These are phyloP conservation scores for Gracilaria domingensis DNA, from an alignment of 23 red algal species.

Conservation along the genomic window DNA sequence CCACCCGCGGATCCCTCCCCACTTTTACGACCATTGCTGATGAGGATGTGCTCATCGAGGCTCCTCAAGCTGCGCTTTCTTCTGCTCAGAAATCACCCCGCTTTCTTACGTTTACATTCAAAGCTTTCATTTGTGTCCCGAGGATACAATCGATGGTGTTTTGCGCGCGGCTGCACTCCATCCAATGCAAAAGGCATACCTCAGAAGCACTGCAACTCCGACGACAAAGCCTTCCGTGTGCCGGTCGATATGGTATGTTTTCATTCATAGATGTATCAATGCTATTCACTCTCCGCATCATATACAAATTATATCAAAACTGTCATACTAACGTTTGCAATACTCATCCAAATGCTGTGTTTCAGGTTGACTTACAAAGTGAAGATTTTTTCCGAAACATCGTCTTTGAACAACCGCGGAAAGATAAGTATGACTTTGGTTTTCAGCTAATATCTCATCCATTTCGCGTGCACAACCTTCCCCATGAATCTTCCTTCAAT, in stretches of 20 bases:
- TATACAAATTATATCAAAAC: background rate
- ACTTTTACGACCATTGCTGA: constrained; percentile 12
- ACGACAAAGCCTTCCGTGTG: background rate
- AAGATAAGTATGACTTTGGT: constrained; percentile 30
- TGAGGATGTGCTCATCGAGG: constrained; percentile 5
- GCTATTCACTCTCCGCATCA: background rate
- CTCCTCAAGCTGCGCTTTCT: constrained; percentile 47
- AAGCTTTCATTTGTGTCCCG: constrained; percentile 22
- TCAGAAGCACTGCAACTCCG: background rate
- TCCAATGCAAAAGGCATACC: background rate
- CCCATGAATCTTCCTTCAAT: constrained; percentile 13
- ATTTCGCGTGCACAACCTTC: background rate
- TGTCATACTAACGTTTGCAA: background rate
- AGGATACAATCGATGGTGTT: constrained; percentile 25
- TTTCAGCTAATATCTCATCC: constrained; percentile 39
- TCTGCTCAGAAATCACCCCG: constrained; percentile 24
- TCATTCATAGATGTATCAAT: background rate
- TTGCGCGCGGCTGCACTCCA: background rate
- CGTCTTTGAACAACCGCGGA: constrained; percentile 31
- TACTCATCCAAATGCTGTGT: background rate
- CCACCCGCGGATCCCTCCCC: background rate
- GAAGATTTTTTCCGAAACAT: constrained; percentile 44
- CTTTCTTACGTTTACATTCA: background rate
- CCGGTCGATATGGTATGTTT: constrained; percentile 29
- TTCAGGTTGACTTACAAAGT: constrained; percentile 47